Conservation (phyloP, 345 rosid genomes). For the Citrus hindsii region DNA sequence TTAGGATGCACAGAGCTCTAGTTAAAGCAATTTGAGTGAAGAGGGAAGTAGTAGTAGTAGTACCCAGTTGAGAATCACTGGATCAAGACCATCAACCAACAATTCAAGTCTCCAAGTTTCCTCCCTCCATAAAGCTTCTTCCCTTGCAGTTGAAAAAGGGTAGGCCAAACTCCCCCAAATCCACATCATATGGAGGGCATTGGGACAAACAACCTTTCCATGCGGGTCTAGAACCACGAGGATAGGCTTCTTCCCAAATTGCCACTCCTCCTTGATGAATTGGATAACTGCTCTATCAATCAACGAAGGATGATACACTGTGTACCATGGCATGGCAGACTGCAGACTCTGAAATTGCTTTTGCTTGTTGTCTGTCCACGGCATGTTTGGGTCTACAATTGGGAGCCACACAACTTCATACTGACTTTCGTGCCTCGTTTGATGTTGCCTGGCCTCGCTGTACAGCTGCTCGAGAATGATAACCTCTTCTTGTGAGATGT, state of each 20-base stretch:
- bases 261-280: conserved; percentile 66
- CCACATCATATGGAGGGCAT: conserved; percentile 86
- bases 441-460: conserved; percentile 42
- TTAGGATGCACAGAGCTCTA: no score
- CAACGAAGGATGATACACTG: conserved; percentile 53
- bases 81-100: conserved; percentile 50
- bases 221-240: conserved; percentile 76
- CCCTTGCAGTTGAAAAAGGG: conserved; percentile 65
- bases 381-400: conserved; percentile 39
- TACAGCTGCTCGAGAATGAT: conserved; percentile 48
- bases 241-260: conserved; percentile 57
- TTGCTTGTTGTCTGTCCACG: conserved; percentile 42
- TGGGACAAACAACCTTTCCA: conserved; percentile 64
- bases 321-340: conserved; percentile 68
- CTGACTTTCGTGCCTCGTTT: conserved; percentile 24
- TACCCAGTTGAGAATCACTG: conserved; percentile 47
- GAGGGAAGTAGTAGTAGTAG: conserved; percentile 7
- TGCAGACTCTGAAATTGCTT: conserved; percentile 49
- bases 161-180: conserved; percentile 71
- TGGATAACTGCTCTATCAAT: conserved; percentile 44
- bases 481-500: conserved; percentile 52
- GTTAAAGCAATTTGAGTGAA: neutral
- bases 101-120: conserved; percentile 61
- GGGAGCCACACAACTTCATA: conserved; percentile 88
- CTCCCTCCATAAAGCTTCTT: conserved; percentile 59